Evolutionary conservation across 1,284 basidiomycete species (phyloP), one percentile per base, ranked within the genome.

Genomic region (Quambalaria eucalypti): DNA sequence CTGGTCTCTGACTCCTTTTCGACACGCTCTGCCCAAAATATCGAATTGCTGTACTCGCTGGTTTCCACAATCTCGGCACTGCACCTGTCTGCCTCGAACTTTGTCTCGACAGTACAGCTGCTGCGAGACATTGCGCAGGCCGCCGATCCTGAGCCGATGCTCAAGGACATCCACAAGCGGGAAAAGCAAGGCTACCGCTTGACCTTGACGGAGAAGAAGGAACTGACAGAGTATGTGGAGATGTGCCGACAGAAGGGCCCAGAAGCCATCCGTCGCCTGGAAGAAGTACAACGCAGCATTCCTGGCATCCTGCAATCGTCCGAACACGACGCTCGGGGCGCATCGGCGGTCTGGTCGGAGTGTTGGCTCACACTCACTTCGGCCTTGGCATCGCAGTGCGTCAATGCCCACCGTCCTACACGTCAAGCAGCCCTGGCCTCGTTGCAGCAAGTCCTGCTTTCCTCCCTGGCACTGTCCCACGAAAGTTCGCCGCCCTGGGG

Each of bases 391-490:
- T 84, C 85, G 50, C 93, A 96, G 74, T 90, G 88, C 51, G 83
- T 86, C 44, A 95, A 90, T 68, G 84, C 86, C 2, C 83, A 87
- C 31, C 84, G 87, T 23, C 86, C 92, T 68, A 83, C 97, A 51
- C 85, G 93, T 4, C 87, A 92, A 67, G 81, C 81, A 42, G 86
- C 95, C 5, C 84, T 97, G 55, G 81, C 82, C 10, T 84, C 90
- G 68, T 80, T 98, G 8, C 92, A 97, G 73, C 85, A 92, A 16
- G 82, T 90, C 23, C 79, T 97, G 19, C 82, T 97, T 12, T 87
- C 89, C 1, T 85, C 87, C 7, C 84, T 88, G 55, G 77, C 90
- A 42, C 75, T 85, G 51, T 57, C 40, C 79, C 83, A 66, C 78
- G 81, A 49, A 76, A 79, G 8, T 79, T 64, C 10, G 69, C 56